phyloP scores from a whole-genome alignment of 1,284 basidiomycete genomes.

The Schizophyllum amplum region DNA sequence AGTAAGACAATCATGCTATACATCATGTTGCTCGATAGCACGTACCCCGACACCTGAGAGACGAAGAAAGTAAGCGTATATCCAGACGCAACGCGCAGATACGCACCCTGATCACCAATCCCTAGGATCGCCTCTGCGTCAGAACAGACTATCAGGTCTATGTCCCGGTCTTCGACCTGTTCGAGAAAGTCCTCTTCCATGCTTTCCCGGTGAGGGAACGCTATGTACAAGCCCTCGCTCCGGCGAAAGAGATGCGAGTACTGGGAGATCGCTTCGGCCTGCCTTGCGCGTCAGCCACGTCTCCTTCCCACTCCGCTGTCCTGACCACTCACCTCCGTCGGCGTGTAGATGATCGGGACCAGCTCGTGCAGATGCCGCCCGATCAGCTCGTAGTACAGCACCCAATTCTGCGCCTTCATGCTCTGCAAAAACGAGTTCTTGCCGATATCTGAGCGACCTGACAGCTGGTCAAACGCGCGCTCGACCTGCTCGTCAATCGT shows the following conservation, averaged over 20 bases:
- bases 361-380: slow-evolving; percentile 60
- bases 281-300: background rate
- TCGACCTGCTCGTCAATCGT: slow-evolving; percentile 69
- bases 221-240: slow-evolving; percentile 63
- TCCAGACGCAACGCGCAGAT: background rate
- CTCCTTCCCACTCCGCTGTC: background rate
- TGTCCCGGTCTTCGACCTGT: slow-evolving; percentile 10
- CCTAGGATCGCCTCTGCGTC: slow-evolving; percentile 82
- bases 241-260: slow-evolving; percentile 78
- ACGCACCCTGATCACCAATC: slow-evolving; percentile 65
- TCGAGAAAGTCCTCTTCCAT: slow-evolving; percentile 74
- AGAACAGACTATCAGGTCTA: slow-evolving; percentile 62
- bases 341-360: slow-evolving; percentile 70
- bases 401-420: slow-evolving; percentile 69
- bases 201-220: slow-evolving; percentile 53
- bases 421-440: slow-evolving; percentile 70
- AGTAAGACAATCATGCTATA: too few relatives aligned
- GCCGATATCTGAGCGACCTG: slow-evolving; percentile 36
- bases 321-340: slow-evolving; percentile 47
- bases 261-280: slow-evolving; percentile 72
- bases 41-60: slow-evolving; percentile 39
- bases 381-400: slow-evolving; percentile 65
- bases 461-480: slow-evolving; percentile 63
- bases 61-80: background rate
- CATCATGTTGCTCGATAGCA: too few relatives aligned